Conservation (phyloP, 2,329 filamentous ascomycete genomes). For the Phyllosticta citribraziliensis region DNA sequence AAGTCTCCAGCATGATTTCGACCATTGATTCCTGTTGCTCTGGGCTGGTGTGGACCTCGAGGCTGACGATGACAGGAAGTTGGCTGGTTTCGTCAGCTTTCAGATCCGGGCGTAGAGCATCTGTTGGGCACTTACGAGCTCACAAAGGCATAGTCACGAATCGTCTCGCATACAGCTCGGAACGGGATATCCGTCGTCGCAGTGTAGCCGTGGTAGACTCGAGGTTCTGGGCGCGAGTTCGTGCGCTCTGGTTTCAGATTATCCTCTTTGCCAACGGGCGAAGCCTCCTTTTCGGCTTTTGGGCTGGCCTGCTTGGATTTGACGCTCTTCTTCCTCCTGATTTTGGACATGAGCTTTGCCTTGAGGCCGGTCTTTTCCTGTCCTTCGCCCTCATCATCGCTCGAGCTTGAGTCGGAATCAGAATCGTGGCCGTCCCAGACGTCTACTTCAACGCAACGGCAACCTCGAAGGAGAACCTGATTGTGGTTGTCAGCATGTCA, state of each 20-base stretch:
- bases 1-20: constrained; percentile 83
- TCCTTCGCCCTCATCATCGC: constrained; percentile 18
- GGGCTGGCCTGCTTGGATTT: constrained; percentile 26
- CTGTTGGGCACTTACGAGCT: constrained; percentile 32
- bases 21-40: constrained; percentile 90
- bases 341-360: constrained; percentile 20
- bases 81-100: constrained; percentile 27
- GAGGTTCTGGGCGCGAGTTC: constrained; percentile 49
- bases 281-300: constrained; percentile 17
- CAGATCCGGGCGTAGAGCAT: too few species aligned
- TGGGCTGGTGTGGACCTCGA: constrained; percentile 77
- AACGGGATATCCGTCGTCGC: constrained; percentile 80
- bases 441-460: constrained; percentile 88
- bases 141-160: constrained; percentile 69
- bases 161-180: constrained; percentile 72
- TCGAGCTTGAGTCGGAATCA: constrained; percentile 25
- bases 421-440: constrained; percentile 70
- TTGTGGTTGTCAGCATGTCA: not conserved
- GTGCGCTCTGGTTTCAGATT: constrained; percentile 24
- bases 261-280: constrained; percentile 11
- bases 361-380: constrained; percentile 12
- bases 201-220: constrained; percentile 73
- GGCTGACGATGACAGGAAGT: constrained; percentile 78
- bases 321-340: constrained; percentile 20
- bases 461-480: constrained; percentile 63